These are phyloP conservation scores for Brassica nigra DNA, from an alignment of 345 rosid species.

Conservation along the genomic window DNA sequence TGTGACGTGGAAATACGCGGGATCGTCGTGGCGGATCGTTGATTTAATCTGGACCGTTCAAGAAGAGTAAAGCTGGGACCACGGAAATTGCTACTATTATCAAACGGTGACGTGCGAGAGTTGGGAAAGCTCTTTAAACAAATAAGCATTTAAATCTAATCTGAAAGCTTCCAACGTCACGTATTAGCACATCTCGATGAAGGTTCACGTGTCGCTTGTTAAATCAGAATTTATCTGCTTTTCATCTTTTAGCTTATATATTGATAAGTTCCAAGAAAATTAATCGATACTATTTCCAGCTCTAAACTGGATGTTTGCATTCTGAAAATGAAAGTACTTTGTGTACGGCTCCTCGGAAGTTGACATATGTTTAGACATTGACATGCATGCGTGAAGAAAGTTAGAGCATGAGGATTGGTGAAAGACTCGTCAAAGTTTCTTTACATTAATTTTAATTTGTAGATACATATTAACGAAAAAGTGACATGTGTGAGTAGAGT, in stretches of 20 bases:
- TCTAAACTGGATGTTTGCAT: background rate
- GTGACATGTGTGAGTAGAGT: no score
- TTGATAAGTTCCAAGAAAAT: conserved; percentile 11
- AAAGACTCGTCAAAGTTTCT: no score
- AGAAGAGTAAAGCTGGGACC: background rate
- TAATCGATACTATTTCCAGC: background rate
- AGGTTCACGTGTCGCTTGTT: conserved; percentile 25
- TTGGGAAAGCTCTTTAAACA: background rate
- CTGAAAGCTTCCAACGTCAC: conserved; percentile 16
- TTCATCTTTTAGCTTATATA: background rate
- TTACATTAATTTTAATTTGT: no score
- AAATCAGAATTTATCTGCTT: background rate
- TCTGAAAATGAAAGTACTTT: background rate
- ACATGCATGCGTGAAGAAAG: background rate
- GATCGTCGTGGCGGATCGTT: conserved; percentile 30
- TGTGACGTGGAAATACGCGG: conserved; percentile 40
- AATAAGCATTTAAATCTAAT: background rate
- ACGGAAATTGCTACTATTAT: background rate
- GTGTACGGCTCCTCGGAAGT: conserved; percentile 23
- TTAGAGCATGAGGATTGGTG: no score
- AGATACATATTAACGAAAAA: no score
- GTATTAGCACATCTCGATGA: background rate
- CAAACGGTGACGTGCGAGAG: conserved; percentile 13
- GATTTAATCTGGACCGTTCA: conserved; percentile 18
- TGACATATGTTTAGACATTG: conserved; percentile 1